phyloP scores from a whole-genome alignment of 1,284 basidiomycete genomes.

The Boletus smithii region DNA sequence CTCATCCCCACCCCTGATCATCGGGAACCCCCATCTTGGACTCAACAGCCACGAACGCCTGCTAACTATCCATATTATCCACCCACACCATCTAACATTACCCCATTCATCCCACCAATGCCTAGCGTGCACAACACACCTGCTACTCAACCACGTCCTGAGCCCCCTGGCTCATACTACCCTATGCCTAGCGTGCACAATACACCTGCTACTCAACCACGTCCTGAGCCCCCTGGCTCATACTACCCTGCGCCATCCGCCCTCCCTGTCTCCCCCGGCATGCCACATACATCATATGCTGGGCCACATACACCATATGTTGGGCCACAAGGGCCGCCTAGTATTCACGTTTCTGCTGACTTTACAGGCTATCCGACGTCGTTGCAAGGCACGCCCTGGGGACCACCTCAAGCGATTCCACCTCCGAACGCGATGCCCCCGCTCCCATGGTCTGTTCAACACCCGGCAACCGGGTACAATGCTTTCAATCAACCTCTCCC shows the following conservation, averaged over 20 bases:
- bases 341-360: conserved; percentile 25
- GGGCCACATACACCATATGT: too few species aligned
- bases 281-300: conserved; percentile 9
- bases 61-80: conserved; percentile 32
- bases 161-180: conserved; percentile 33
- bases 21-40: conserved; percentile 24
- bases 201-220: conserved; percentile 25
- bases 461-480: conserved; percentile 26
- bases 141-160: conserved; percentile 19
- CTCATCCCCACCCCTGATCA: conserved; percentile 26
- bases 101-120: conserved; percentile 31
- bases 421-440: conserved; percentile 22
- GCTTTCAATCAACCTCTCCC: conserved; percentile 32
- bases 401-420: conserved; percentile 19
- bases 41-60: conserved; percentile 27
- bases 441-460: conserved; percentile 14
- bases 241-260: conserved; percentile 32
- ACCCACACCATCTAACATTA: conserved; percentile 27
- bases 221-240: conserved; percentile 29
- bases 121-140: conserved; percentile 31
- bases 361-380: conserved; percentile 33
- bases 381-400: conserved; percentile 30
- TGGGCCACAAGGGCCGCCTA: conserved; percentile 4
- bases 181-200: conserved; percentile 28
- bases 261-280: conserved; percentile 26